phyloP scores from a whole-genome alignment of 192 early-diverging fungal genomes.

The Backusella macrospora region DNA sequence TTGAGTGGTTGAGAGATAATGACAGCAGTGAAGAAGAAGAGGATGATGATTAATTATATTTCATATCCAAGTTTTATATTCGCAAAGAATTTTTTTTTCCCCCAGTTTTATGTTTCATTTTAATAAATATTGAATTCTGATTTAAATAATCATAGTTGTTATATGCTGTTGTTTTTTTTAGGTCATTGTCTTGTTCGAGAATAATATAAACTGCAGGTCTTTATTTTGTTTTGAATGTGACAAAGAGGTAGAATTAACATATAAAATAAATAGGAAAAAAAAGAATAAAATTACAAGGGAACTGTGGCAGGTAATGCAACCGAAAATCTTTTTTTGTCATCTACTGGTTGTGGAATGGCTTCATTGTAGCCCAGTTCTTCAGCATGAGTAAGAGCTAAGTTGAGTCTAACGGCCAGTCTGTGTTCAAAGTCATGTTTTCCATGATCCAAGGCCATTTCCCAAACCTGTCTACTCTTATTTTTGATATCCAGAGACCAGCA shows the following conservation, averaged over 20 bases:
- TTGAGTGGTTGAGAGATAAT: conserved; percentile 75
- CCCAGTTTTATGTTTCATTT: neutral
- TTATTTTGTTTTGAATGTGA: no score
- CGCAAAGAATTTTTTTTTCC: neutral
- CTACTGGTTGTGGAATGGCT: neutral
- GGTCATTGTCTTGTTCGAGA: no score
- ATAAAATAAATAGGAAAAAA: neutral
- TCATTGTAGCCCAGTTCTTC: conserved; percentile 30
- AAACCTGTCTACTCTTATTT: conserved; percentile 37
- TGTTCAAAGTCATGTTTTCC: conserved; percentile 56
- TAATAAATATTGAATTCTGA: no score
- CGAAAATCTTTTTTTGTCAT: conserved; percentile 11
- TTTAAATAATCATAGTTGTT: no score
- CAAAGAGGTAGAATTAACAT: no score
- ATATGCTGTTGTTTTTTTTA: no score
- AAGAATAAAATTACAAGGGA: conserved; percentile 2
- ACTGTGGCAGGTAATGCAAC: neutral
- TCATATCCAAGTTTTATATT: neutral
- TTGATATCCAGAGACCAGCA: conserved; percentile 16
- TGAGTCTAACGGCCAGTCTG: conserved; percentile 31
- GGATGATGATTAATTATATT: conserved; percentile 45
- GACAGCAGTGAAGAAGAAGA: conserved; percentile 72
- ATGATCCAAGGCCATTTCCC: conserved; percentile 46
- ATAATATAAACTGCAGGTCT: neutral
- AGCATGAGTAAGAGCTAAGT: conserved; percentile 24